These are phyloP conservation scores for Phytophthora citrophthora DNA, from an alignment of 352 stramenopile genomes.

Conservation along the genomic window DNA sequence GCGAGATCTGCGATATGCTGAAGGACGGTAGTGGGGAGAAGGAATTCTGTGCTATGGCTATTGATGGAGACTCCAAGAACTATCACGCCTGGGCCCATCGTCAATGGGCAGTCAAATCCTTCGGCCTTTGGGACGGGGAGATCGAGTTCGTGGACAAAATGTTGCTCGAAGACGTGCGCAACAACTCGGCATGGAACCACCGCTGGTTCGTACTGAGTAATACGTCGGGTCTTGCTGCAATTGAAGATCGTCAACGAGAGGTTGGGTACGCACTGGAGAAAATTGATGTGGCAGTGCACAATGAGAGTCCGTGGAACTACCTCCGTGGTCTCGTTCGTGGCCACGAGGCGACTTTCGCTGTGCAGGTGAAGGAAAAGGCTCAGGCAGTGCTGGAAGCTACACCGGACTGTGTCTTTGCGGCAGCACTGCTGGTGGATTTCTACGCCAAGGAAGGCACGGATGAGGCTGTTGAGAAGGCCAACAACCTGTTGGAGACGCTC, in stretches of 20 bases:
- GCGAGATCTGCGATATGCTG: constrained; percentile 91
- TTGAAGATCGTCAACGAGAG: constrained; percentile 61
- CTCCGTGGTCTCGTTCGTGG: constrained; percentile 72
- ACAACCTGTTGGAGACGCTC: constrained; percentile 68
- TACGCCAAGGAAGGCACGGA: constrained; percentile 58
- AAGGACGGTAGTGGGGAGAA: constrained; percentile 90
- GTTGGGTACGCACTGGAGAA: constrained; percentile 76
- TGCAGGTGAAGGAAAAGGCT: constrained; percentile 50
- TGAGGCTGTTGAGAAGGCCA: constrained; percentile 44
- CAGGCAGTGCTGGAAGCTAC: constrained; percentile 43
- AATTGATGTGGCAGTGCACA: constrained; percentile 78
- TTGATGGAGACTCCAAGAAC: constrained; percentile 97
- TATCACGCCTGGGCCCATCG: constrained; percentile 98
- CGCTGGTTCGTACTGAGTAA: constrained; percentile 87
- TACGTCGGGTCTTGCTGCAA: constrained; percentile 40
- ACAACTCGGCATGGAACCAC: constrained; percentile 96
- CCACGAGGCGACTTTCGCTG: constrained; percentile 52
- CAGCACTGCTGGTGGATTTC: constrained; percentile 76
- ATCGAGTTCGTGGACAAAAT: constrained; percentile 91
- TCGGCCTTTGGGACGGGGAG: constrained; percentile 93
- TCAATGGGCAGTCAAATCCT: constrained; percentile 94
- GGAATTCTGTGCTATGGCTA: constrained; percentile 91
- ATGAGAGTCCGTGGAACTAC: constrained; percentile 94
- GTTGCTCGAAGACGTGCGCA: constrained; percentile 93
- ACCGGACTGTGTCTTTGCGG: constrained; percentile 74